Conservation (phyloP, 208 protist genomes). For the Leishmania aethiopica region DNA sequence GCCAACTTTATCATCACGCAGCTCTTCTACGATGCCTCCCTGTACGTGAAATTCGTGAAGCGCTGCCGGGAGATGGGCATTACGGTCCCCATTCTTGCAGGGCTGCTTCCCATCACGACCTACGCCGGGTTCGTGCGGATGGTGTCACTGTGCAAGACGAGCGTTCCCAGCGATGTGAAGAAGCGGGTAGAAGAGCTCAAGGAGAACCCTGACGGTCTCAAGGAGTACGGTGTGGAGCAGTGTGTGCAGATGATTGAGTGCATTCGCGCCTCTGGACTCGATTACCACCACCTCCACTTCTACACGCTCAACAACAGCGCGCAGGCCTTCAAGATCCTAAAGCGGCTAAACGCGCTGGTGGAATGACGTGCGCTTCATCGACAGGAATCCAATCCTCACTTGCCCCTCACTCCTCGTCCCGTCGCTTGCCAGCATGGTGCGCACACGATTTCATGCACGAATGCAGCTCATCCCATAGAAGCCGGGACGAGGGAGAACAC, state of each 20-base stretch:
- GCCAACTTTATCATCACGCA: conserved; percentile 97
- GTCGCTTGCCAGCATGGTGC: background rate
- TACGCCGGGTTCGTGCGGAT: conserved; percentile 70
- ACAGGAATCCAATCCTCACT: background rate
- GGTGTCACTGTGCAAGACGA: conserved; percentile 75
- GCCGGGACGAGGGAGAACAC: background rate
- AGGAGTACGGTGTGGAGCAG: conserved; percentile 65
- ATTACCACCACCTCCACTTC: conserved; percentile 78
- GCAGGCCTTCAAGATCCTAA: conserved; percentile 46
- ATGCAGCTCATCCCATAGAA: background rate
- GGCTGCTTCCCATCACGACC: conserved; percentile 93
- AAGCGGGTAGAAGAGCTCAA: conserved; percentile 61
- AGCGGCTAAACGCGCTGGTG: conserved; percentile 42
- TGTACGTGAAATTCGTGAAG: conserved; percentile 93
- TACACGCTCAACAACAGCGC: conserved; percentile 67
- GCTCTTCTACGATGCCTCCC: conserved; percentile 95
- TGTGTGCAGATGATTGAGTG: conserved; percentile 57
- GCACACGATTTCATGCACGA: background rate
- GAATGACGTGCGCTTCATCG: conserved; percentile 15
- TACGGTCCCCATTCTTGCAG: conserved; percentile 94
- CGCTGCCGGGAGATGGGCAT: conserved; percentile 90
- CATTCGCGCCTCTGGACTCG: conserved; percentile 56
- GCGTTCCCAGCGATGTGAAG: conserved; percentile 53
- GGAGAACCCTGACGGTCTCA: conserved; percentile 57
- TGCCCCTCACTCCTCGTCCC: background rate